Conservation (phyloP, 441 rosid species). For the Euphorbia schlechtendalii region DNA sequence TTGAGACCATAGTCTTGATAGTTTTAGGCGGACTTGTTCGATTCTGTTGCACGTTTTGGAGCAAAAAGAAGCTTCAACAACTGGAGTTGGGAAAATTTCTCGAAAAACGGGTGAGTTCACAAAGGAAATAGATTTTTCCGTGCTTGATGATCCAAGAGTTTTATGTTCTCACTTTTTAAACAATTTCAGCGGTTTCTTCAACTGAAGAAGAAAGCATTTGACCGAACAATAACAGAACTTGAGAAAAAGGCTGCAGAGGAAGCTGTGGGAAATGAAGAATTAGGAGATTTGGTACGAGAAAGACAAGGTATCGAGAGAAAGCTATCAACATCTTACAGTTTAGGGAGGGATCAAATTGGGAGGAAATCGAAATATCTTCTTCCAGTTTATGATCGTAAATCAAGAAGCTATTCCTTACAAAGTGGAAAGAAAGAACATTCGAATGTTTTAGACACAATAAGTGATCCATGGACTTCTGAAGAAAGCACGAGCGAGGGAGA, state of each 20-base stretch:
- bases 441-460: slow-evolving; percentile 35
- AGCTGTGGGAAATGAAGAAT: slow-evolving; percentile 30
- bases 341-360: slow-evolving; percentile 50
- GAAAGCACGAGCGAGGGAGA: slow-evolving; percentile 16
- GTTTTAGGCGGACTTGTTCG: slow-evolving; percentile 51
- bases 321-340: slow-evolving; percentile 75
- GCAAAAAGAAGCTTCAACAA: slow-evolving; percentile 66
- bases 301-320: slow-evolving; percentile 52
- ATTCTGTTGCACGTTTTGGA: slow-evolving; percentile 80
- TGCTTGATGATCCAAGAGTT: not conserved
- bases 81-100: slow-evolving; percentile 56
- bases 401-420: slow-evolving; percentile 47
- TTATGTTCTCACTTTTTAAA: not conserved
- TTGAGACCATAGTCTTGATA: slow-evolving; percentile 54
- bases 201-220: slow-evolving; percentile 54
- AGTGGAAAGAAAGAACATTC: slow-evolving; percentile 39
- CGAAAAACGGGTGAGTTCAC: slow-evolving; percentile 55
- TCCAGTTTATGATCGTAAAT: slow-evolving; percentile 43
- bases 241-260: slow-evolving; percentile 39
- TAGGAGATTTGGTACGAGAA: slow-evolving; percentile 46
- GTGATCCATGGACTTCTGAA: slow-evolving; percentile 34
- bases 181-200: slow-evolving; percentile 53
- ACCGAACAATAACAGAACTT: slow-evolving; percentile 50
- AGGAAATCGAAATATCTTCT: slow-evolving; percentile 32
- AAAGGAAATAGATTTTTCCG: not conserved